phyloP scores from a whole-genome alignment of 768 basidiomycete genomes.

The Tulasnella sp. region DNA sequence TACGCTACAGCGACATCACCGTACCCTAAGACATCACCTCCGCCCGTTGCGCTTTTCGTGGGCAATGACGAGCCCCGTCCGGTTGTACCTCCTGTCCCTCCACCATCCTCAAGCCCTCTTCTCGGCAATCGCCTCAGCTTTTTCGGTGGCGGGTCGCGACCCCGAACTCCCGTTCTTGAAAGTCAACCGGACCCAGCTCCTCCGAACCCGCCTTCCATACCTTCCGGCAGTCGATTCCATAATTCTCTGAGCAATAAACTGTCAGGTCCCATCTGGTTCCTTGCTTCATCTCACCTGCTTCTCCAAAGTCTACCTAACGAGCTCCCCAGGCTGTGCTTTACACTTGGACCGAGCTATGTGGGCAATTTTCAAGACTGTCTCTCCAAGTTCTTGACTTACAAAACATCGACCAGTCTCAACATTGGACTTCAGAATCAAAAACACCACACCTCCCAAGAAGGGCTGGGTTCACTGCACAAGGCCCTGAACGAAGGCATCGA shows the following conservation, averaged over 20 bases:
- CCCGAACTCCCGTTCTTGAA: constrained; percentile 13
- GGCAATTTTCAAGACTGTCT: constrained; percentile 73
- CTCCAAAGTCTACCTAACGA: constrained; percentile 47
- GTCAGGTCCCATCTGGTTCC: constrained; percentile 27
- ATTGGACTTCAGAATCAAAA: constrained; percentile 56
- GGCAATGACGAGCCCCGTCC: constrained; percentile 47
- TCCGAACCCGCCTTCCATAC: neutral
- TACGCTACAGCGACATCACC: constrained; percentile 58
- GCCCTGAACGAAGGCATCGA: constrained; percentile 46
- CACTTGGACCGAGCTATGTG: constrained; percentile 74
- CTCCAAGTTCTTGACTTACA: constrained; percentile 76
- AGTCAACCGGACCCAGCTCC: constrained; percentile 40
- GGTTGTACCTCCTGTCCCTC: constrained; percentile 35
- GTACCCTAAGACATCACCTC: constrained; percentile 53
- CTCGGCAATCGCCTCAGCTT: constrained; percentile 68
- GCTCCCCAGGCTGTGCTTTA: constrained; percentile 68
- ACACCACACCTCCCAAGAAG: constrained; percentile 36
- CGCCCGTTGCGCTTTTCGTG: constrained; percentile 48
- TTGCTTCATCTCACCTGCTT: constrained; percentile 30
- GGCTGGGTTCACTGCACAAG: constrained; percentile 40
- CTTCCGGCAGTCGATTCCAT: neutral
- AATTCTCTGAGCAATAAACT: neutral
- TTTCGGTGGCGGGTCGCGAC: constrained; percentile 53
- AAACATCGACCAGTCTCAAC: constrained; percentile 77
- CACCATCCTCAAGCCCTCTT: constrained; percentile 43